phyloP scores from a whole-genome alignment of 768 basidiomycete genomes.

The Agaricus subrufescens region DNA sequence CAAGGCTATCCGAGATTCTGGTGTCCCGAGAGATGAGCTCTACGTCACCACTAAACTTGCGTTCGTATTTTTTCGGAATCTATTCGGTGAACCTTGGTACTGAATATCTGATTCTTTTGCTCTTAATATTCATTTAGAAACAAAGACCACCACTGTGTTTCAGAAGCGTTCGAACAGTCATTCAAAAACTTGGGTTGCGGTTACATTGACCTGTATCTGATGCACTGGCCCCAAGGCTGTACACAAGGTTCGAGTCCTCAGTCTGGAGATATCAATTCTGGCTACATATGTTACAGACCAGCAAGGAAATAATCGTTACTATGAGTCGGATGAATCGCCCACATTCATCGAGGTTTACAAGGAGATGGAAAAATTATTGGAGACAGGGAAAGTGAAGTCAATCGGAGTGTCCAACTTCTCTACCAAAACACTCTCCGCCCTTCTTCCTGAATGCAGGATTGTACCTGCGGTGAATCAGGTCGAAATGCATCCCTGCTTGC shows the following conservation, averaged over 20 bases:
- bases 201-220: constrained; percentile 37
- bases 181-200: constrained; percentile 30
- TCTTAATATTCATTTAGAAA: constrained; percentile 9
- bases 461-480: constrained; percentile 55
- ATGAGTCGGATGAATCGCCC: constrained; percentile 17
- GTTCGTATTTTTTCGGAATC: constrained; percentile 16
- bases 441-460: constrained; percentile 40
- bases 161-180: constrained; percentile 31
- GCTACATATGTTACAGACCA: not conserved
- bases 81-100: no score
- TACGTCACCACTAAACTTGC: constrained; percentile 49
- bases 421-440: constrained; percentile 33
- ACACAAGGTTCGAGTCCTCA: not conserved
- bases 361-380: constrained; percentile 23
- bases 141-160: constrained; percentile 25
- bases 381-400: constrained; percentile 34
- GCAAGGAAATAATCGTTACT: not conserved
- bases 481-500: constrained; percentile 52
- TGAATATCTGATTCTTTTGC: no score
- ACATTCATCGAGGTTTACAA: constrained; percentile 21
- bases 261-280: no score
- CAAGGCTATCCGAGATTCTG: constrained; percentile 38
- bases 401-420: constrained; percentile 61
- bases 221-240: constrained; percentile 21
- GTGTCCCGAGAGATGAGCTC: constrained; percentile 38